These are phyloP conservation scores for Eutrema salsugineum DNA, from an alignment of 441 rosid species.

Conservation along the genomic window DNA sequence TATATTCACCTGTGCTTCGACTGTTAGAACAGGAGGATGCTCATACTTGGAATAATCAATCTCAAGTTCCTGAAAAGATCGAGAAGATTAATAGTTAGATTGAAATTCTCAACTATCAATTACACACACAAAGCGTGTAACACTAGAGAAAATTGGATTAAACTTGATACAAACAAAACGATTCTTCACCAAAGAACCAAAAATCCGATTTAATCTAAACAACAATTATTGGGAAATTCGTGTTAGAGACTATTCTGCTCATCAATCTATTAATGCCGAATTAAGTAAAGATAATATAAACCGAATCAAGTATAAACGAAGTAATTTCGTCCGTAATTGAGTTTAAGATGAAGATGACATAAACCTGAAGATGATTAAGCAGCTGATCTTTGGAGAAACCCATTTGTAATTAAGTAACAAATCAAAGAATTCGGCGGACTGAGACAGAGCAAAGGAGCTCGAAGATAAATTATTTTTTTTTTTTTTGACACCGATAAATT, in stretches of 20 bases:
- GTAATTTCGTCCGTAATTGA: background rate
- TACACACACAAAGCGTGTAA: background rate
- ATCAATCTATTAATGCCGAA: background rate
- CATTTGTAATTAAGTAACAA: constrained; percentile 31
- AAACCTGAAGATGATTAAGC: constrained; percentile 63
- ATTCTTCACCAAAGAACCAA: background rate
- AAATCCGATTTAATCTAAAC: background rate
- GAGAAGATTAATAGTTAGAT: background rate
- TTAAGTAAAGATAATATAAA: background rate
- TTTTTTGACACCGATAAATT: too few species aligned
- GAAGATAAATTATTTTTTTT: too few species aligned
- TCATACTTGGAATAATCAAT: constrained; percentile 66
- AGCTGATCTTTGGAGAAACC: constrained; percentile 59
- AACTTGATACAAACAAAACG: too few species aligned
- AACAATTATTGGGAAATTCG: background rate
- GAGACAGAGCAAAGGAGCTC: background rate
- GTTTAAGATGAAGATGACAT: background rate
- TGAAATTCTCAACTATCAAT: background rate
- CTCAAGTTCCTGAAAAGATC: constrained; percentile 58
- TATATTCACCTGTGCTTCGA: constrained; percentile 64
- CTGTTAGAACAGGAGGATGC: constrained; percentile 81
- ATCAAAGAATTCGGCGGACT: background rate
- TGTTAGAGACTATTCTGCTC: background rate
- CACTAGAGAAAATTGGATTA: background rate
- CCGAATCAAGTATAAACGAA: background rate